Base-by-base conservation (phyloP, 805 yeast genomes). In the Pichia exigua region DNA sequence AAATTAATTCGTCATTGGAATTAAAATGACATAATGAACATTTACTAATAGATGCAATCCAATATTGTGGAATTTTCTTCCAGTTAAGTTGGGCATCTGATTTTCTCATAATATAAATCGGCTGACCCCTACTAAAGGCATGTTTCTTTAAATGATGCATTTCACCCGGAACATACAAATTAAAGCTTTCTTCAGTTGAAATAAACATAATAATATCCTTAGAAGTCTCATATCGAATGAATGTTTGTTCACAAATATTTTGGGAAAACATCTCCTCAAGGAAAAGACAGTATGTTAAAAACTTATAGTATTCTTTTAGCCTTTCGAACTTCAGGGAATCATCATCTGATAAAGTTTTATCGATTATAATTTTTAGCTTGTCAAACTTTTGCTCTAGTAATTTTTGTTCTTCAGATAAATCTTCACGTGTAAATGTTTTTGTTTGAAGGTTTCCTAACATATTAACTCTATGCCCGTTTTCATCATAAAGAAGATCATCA, bases 241-340 rank as follows among this genome's bases (percentile, higher is more conserved):
- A 65, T 57, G 80, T 73, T 47, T 77, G 76, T 0, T 73, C 68
- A 35, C 74, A 64, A 47, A 78, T 74, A 8, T 73, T 70, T 21
- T 72, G 69, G 30, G 73, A 78, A 26, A 73, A 65, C 50, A 76
- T 73, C 57, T 83, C 87, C 61, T 84, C 91, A 42, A 81, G 67
- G 54, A 79, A 82, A 50, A 84, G 62, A 48, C 81, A 81, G 64
- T 76, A 76, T 51, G 85, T 76, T 71, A 82, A 77, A 55, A 80
- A 82, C 54, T 75, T 68, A 60, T 75, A 78, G 59, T 84, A 84
- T 21, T 73, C 72, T 10, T 72, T 66, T 57, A 82, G 60, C 22
- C 75, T 69, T 9, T 76, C 76, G 58, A 77, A 82, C 17, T 53
- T 59, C 24, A 60, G 40, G 26, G 57, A 52, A 4, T 57, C 50